Conservation (phyloP, 306 rosid genomes). For the Crataegus laevigata region DNA sequence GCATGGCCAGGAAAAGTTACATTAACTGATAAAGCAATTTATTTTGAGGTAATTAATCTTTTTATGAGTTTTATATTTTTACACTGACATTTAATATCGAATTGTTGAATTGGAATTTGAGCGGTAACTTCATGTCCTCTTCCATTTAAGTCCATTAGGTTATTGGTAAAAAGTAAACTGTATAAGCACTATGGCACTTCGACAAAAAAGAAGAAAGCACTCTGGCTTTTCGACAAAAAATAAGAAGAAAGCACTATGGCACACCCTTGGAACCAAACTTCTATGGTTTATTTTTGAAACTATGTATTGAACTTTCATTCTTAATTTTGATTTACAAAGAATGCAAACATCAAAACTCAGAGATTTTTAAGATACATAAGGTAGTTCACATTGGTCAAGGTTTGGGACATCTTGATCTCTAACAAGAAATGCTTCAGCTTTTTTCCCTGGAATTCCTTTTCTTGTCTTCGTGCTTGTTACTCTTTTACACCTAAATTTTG, state of each 20-base stretch:
- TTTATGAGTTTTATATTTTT: background rate
- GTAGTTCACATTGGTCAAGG: background rate
- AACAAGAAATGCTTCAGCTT: background rate
- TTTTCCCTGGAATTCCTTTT: background rate
- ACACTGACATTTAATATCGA: background rate
- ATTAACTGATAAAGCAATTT: constrained; percentile 80
- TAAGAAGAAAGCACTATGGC: background rate
- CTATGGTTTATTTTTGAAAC: background rate
- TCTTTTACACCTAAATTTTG: background rate
- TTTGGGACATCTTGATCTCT: no score
- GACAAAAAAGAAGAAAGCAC: no score
- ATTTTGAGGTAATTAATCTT: constrained; percentile 69
- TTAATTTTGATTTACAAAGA: background rate
- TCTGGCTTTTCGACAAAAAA: no score
- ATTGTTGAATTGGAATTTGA: background rate
- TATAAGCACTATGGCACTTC: background rate
- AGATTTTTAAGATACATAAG: background rate
- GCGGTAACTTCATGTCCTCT: background rate
- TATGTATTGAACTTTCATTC: background rate
- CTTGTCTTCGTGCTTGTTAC: background rate
- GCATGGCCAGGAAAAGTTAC: constrained; percentile 98
- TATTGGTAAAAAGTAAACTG: background rate
- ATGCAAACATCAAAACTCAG: background rate
- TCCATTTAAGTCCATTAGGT: background rate
- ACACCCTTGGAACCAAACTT: background rate